A percentile compares a stretch with the other conserved stretches of the same genome.
These are phyloP conservation scores for Forsythia viridissima DNA, from an alignment of 257 asterid genomes.

Conservation along the genomic window DNA sequence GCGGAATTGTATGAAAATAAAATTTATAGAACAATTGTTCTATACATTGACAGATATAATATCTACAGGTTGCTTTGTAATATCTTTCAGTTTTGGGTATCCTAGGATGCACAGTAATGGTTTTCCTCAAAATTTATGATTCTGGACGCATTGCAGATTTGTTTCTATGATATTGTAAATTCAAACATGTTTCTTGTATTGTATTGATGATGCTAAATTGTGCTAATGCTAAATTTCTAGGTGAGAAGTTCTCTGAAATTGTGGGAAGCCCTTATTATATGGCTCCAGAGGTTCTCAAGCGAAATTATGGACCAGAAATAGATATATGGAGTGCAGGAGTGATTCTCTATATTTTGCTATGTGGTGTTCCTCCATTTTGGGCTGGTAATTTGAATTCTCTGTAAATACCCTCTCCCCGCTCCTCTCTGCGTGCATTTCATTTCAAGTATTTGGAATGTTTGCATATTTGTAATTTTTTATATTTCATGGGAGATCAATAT, in stretches of 20 bases:
- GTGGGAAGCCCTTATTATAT: conserved; percentile 5
- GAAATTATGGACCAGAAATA: conserved; percentile 6
- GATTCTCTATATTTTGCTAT: conserved; percentile 5
- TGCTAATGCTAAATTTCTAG: not conserved
- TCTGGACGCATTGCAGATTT: not conserved
- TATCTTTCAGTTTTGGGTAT: conserved; percentile 5
- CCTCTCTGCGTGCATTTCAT: not conserved
- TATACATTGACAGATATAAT: conserved; percentile 4
- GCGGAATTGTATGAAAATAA: not conserved
- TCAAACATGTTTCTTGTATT: not conserved
- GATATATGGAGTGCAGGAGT: conserved; percentile 6
- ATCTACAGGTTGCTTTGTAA: not conserved
- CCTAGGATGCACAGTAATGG: conserved; percentile 6
- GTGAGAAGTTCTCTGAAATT: conserved; percentile 9
- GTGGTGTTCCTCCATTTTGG: conserved; percentile 5
- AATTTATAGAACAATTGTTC: not conserved
- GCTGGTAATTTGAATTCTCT: not conserved
- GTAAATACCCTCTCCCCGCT: not conserved
- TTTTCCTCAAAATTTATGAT: conserved; percentile 13
- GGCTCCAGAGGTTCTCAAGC: conserved; percentile 5
- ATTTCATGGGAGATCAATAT: not conserved
- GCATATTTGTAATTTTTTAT: not conserved
- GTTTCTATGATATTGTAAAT: not conserved
- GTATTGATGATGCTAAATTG: not conserved
- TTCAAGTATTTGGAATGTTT: not conserved